Evolutionary conservation across 164 flowering plant genomes (phyloP).

Genomic region (Pachysandra terminalis): DNA sequence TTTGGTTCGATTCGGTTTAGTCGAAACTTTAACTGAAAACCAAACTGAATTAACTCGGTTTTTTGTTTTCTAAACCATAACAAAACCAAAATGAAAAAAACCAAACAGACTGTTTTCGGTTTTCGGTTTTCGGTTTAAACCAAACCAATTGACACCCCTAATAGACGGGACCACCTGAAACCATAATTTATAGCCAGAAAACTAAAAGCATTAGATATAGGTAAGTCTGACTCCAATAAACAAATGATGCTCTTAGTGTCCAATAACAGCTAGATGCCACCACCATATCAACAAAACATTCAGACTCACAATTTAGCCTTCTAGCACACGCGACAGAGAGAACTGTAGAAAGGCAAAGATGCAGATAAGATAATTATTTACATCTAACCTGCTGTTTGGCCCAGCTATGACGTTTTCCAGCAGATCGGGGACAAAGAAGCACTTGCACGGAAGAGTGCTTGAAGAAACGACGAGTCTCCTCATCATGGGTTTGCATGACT

Average conservation of each 20-base stretch:
- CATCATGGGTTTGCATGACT: slow-evolving; percentile 93
- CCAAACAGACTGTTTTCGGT: too few relatives aligned
- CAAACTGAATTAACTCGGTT: too few relatives aligned
- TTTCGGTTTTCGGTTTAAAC: too few relatives aligned
- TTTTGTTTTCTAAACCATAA: too few relatives aligned
- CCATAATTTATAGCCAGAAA: background rate
- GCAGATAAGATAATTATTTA: background rate
- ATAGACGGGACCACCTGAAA: too few relatives aligned
- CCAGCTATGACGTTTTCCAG: slow-evolving; percentile 91
- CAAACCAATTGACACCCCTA: too few relatives aligned
- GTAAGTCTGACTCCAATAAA: background rate
- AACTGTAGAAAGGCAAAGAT: background rate
- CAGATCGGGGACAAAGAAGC: slow-evolving; percentile 80
- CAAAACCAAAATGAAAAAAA: too few relatives aligned
- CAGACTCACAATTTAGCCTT: background rate
- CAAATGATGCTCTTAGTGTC: background rate
- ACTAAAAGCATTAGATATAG: background rate
- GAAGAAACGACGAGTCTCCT: slow-evolving; percentile 89
- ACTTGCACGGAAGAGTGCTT: slow-evolving; percentile 95
- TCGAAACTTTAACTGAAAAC: too few relatives aligned
- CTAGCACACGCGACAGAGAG: too few relatives aligned
- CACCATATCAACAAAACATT: background rate
- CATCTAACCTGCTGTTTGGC: slow-evolving; percentile 65
- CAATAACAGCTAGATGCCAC: background rate
- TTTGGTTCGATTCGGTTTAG: too few relatives aligned